Base-by-base conservation (phyloP, 225 moss, liverwort and hornwort genomes). In the Ulota crispa region DNA sequence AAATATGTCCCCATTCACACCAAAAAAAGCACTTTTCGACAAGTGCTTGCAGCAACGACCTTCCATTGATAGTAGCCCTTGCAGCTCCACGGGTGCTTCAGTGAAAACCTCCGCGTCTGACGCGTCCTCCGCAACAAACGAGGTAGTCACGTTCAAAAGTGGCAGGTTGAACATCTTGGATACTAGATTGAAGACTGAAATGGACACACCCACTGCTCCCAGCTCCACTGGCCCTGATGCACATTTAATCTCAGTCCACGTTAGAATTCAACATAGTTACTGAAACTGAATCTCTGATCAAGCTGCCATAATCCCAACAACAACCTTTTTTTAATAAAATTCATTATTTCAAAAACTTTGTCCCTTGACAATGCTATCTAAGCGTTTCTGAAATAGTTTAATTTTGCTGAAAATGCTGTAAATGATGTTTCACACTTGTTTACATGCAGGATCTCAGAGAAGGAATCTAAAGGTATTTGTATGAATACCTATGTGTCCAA, bases 121-220 rank as follows among this genome's bases (percentile, higher is more conserved):
- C 78, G 89, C 92, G 61, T 97, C 97, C 87, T 95, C 94, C 19
- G 97, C 95, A n/a, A 97, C 97, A 81, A 94, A 94, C 43, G 97
- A 97, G 28, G 97, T 95, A 13, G 97, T 97, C 19, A 97, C 81
- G 69, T 97, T 97, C 84, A 97, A 68, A 26, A 97, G 91, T n/a
- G 97, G 97, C 74, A 97, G 78, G 61, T 97, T 97, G 86, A 97
- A 97, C 95, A 93, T 94, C 89, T 97, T 97, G 23, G 97, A 97
- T 14, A 97, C 91, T 45, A 97, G 76, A 80, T 97, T 97, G 78
- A 97, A 97, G 68, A 97, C 78, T 19, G 94, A 93, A 61, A 97
- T 92, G 15, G 97, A 92, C n/a, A 97, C 97, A 56, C 97, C 97
- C 39, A 97, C 97, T 59, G 95, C 97, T 76, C 87, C 97, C 63